Evolutionary conservation across 1,139 yeast species (phyloP).

Genomic region (Debaryomyces coudertii): DNA sequence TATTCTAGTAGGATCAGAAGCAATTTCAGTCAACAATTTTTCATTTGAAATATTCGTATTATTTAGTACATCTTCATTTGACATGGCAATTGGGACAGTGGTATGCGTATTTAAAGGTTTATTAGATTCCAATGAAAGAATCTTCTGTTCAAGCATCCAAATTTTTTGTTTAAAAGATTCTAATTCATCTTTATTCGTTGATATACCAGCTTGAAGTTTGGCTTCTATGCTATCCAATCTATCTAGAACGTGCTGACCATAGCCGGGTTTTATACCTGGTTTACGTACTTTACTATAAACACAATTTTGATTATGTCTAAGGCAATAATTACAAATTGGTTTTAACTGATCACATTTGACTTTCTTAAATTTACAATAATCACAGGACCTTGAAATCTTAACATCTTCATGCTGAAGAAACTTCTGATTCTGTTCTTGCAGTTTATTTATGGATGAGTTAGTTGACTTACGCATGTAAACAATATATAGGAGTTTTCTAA

Average conservation of each 20-base stretch:
- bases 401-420: neutral
- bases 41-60: too few relatives aligned
- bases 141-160: neutral
- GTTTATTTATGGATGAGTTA: neutral
- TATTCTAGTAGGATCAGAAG: neutral
- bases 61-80: too few relatives aligned
- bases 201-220: slow-evolving; percentile 7
- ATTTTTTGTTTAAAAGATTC: neutral
- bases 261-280: slow-evolving; percentile 35
- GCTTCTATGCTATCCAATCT: slow-evolving; percentile 14
- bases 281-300: slow-evolving; percentile 32
- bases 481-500: neutral
- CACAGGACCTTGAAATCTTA: slow-evolving; percentile 32
- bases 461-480: neutral
- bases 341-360: slow-evolving; percentile 37
- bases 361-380: slow-evolving; percentile 38
- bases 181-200: neutral
- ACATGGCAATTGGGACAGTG: too few relatives aligned
- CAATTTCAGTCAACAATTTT: neutral
- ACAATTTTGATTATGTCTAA: slow-evolving; percentile 28
- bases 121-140: neutral
- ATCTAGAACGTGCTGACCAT: slow-evolving; percentile 28
- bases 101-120: too few relatives aligned
- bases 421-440: neutral
- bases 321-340: slow-evolving; percentile 38